Conservation (phyloP, 108 stramenopile species). For the Epipyxis sp. region DNA sequence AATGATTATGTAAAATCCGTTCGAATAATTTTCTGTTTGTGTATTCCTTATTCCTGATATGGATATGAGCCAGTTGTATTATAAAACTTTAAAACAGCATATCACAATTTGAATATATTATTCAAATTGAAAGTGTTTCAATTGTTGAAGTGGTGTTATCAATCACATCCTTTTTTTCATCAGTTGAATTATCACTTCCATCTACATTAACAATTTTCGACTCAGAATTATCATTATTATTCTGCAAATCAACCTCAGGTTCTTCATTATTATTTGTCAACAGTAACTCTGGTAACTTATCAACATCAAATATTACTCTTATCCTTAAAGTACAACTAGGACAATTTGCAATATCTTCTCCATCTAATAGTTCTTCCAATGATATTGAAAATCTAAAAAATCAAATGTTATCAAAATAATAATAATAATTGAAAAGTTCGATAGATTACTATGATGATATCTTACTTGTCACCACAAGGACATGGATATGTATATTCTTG, state of each 20-base stretch:
- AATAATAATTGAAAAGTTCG: background rate
- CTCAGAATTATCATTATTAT: too few relatives aligned
- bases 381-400: background rate
- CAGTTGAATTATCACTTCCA: background rate
- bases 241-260: background rate
- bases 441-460: background rate
- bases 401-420: background rate
- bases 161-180: background rate
- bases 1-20: too few relatives aligned
- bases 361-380: conserved; percentile 25
- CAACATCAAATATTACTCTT: conserved; percentile 14
- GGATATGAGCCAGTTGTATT: too few relatives aligned
- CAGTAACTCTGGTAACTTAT: background rate
- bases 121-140: too few relatives aligned
- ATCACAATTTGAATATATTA: too few relatives aligned
- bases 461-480: conserved; percentile 33
- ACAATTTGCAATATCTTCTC: conserved; percentile 30
- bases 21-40: too few relatives aligned
- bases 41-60: too few relatives aligned
- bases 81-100: too few relatives aligned
- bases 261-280: background rate
- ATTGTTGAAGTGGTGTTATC: too few relatives aligned
- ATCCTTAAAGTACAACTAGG: conserved; percentile 28
- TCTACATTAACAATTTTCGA: too few relatives aligned
- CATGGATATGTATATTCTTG: conserved; percentile 9